A percentile compares a stretch with the other conserved stretches of the same genome.
Evolutionary conservation across 495 filamentous ascomycete genomes (phyloP).

Genomic region (Terfezia boudieri): DNA sequence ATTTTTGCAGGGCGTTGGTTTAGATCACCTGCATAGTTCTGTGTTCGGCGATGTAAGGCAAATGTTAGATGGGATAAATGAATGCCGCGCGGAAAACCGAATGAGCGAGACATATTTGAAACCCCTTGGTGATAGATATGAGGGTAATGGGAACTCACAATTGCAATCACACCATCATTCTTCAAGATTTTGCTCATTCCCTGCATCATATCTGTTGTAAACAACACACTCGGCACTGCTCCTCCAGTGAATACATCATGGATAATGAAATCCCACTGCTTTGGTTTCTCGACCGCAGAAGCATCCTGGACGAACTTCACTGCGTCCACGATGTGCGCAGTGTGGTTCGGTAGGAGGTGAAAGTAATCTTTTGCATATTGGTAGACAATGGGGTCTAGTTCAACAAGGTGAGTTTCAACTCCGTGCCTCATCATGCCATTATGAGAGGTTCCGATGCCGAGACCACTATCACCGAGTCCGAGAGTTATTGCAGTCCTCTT

Average conservation of each 20-base stretch:
- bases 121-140: neutral
- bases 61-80: neutral
- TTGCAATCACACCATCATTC: slow-evolving; percentile 64
- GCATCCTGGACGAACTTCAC: slow-evolving; percentile 39
- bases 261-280: slow-evolving; percentile 69
- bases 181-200: slow-evolving; percentile 46
- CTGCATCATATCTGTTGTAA: slow-evolving; percentile 61
- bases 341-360: slow-evolving; percentile 53
- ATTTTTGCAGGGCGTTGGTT: slow-evolving; percentile 37
- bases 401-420: slow-evolving; percentile 77
- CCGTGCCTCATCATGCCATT: slow-evolving; percentile 68
- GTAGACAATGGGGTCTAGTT: slow-evolving; percentile 79
- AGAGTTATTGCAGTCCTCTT: neutral
- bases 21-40: slow-evolving; percentile 97
- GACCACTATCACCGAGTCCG: slow-evolving; percentile 32
- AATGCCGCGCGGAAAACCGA: neutral
- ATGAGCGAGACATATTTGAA: neutral
- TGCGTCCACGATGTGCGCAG: slow-evolving; percentile 59
- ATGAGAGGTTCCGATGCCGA: slow-evolving; percentile 80
- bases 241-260: slow-evolving; percentile 99
- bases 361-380: slow-evolving; percentile 68
- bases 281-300: slow-evolving; percentile 23
- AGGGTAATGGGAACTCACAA: slow-evolving; percentile 33
- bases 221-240: slow-evolving; percentile 68
- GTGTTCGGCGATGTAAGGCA: neutral